phyloP scores from a whole-genome alignment of 495 filamentous ascomycete genomes.

The Entonaema liquescens region DNA sequence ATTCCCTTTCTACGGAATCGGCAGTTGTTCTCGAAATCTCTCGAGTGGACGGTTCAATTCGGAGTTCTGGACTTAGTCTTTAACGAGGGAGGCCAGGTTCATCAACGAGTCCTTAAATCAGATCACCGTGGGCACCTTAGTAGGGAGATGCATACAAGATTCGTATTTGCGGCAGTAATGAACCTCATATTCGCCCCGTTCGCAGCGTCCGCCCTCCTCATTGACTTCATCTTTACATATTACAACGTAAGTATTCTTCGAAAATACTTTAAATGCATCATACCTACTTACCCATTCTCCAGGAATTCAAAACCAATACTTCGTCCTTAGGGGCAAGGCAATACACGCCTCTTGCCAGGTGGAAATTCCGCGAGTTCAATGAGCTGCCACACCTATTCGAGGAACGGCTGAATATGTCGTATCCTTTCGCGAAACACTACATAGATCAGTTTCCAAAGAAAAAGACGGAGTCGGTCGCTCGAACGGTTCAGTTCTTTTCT shows the following conservation, averaged over 20 bases:
- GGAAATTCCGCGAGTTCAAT: constrained; percentile 99
- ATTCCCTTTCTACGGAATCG: constrained; percentile 82
- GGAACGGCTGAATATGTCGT: constrained; percentile 90
- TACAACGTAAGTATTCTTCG: constrained; percentile 71
- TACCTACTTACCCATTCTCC: constrained; percentile 16
- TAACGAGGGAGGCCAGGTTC: constrained; percentile 83
- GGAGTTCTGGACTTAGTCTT: constrained; percentile 95
- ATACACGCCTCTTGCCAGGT: constrained; percentile 93
- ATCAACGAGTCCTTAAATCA: constrained; percentile 82
- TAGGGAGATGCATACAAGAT: constrained; percentile 74
- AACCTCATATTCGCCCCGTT: constrained; percentile 87
- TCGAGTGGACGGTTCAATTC: constrained; percentile 89
- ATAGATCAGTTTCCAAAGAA: constrained; percentile 96
- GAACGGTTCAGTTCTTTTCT: constrained; percentile 85
- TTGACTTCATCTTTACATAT: constrained; percentile 90
- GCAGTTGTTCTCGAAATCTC: constrained; percentile 78
- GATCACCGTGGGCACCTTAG: constrained; percentile 81
- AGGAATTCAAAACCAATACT: constrained; percentile 94
- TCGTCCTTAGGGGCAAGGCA: constrained; percentile 78
- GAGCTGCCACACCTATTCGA: constrained; percentile 92
- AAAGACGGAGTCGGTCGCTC: constrained; percentile 82
- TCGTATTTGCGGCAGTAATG: constrained; percentile 82
- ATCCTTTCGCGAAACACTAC: constrained; percentile 90
- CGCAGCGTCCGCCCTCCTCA: constrained; percentile 79
- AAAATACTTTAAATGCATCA: neutral